Conservation (phyloP, 345 rosid species). For the Gossypium sturtianum region DNA sequence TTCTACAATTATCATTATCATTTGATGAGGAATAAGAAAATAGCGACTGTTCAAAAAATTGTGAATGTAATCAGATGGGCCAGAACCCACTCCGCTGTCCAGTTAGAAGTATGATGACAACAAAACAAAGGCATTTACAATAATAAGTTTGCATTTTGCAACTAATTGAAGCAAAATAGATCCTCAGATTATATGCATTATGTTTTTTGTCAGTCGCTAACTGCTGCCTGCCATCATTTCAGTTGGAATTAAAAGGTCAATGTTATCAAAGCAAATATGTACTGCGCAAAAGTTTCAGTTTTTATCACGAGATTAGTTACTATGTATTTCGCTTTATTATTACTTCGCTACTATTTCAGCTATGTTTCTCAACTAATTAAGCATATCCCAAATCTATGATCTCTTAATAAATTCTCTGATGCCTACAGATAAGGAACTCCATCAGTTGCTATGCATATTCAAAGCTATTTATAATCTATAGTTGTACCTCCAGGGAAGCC, state of each 20-base stretch:
- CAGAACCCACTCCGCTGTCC: not conserved
- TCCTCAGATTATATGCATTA: not conserved
- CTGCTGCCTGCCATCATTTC: not conserved
- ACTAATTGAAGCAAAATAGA: not conserved
- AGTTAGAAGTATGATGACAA: not conserved
- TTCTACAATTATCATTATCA: too few species aligned
- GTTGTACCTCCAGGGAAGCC: conserved; percentile 69
- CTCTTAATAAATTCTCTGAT: not conserved
- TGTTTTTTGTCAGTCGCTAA: not conserved
- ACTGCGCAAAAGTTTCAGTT: not conserved
- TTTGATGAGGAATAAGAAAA: not conserved
- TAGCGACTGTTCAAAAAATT: too few species aligned
- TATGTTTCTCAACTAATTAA: not conserved
- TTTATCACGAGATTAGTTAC: not conserved
- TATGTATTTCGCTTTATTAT: not conserved
- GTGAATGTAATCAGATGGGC: not conserved
- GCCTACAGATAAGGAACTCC: not conserved
- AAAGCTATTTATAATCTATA: not conserved
- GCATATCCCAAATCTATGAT: not conserved
- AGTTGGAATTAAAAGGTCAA: not conserved
- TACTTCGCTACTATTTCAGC: not conserved
- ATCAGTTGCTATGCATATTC: not conserved
- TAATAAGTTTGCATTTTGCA: not conserved
- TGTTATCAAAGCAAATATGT: not conserved
- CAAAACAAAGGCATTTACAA: not conserved